phyloP scores from a whole-genome alignment of 495 filamentous ascomycete genomes.

The Neurospora terricola region DNA sequence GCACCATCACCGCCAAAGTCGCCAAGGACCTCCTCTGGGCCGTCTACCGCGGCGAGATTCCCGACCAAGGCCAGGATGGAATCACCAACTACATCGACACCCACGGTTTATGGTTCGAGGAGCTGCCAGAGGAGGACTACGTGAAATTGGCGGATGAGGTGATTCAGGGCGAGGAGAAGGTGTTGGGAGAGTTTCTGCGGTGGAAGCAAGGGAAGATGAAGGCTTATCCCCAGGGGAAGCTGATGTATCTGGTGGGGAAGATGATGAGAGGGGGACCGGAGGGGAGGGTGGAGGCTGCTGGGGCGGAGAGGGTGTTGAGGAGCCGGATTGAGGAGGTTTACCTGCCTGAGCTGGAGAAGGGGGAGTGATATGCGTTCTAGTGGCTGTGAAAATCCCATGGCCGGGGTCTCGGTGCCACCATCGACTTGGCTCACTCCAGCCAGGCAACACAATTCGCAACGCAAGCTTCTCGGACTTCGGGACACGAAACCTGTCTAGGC shows the following conservation, averaged over 20 bases:
- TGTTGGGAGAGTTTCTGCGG: conserved; percentile 60
- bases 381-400: not conserved
- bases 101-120: conserved; percentile 54
- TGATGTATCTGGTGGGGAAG: conserved; percentile 81
- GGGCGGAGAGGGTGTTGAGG: conserved; percentile 57
- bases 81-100: conserved; percentile 52
- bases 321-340: conserved; percentile 19
- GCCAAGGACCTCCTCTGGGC: conserved; percentile 64
- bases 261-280: conserved; percentile 75
- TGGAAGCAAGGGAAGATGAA: conserved; percentile 37
- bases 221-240: conserved; percentile 51
- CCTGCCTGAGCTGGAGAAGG: not conserved
- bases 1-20: conserved; percentile 62
- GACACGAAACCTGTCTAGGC: not conserved
- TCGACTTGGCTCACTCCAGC: not conserved
- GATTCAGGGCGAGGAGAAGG: conserved; percentile 43
- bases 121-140: conserved; percentile 53
- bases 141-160: conserved; percentile 40
- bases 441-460: not conserved
- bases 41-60: conserved; percentile 37
- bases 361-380: not conserved
- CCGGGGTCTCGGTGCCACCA: not conserved
- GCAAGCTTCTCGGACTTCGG: not conserved
- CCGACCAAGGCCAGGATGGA: conserved; percentile 20
- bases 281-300: conserved; percentile 65